Percentiles rank a stretch among this genome's conserved stretches.
These are phyloP conservation scores for Glaciozyma antarctica DNA, from an alignment of 768 basidiomycete species.

Conservation along the genomic window DNA sequence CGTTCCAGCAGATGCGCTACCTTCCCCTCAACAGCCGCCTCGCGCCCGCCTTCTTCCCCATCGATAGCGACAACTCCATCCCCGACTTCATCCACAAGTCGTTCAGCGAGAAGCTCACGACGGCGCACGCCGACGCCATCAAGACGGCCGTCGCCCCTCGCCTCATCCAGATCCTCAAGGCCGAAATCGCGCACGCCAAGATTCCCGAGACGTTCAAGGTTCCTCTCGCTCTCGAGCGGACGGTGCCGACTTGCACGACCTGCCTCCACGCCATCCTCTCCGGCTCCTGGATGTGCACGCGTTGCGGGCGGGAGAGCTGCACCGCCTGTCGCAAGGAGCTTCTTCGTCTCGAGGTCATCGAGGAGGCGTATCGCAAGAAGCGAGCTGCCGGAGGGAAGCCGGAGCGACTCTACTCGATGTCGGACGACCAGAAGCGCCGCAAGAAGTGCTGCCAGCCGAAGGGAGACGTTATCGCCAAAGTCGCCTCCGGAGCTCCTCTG, in stretches of 20 bases:
- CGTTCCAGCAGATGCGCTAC: constrained; percentile 8
- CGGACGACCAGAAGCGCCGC: constrained; percentile 13
- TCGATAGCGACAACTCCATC: background rate
- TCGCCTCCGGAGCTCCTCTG: background rate
- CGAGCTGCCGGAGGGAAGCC: no score
- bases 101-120: constrained; percentile 6
- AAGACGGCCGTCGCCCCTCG: constrained; percentile 19
- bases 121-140: constrained; percentile 8
- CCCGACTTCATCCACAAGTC: constrained; percentile 1
- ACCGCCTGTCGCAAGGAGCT: constrained; percentile 10
- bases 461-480: constrained; percentile 4
- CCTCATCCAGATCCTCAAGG: constrained; percentile 4
- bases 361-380: background rate
- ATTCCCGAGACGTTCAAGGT: background rate
- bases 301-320: constrained; percentile 23
- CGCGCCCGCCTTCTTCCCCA: background rate
- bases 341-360: background rate
- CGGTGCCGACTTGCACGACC: constrained; percentile 16
- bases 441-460: constrained; percentile 27
- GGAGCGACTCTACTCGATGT: background rate
- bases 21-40: constrained; percentile 5
- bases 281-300: constrained; percentile 18
- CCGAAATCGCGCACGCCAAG: constrained; percentile 3
- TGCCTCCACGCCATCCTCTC: constrained; percentile 13
- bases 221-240: constrained; percentile 5